These are phyloP conservation scores for Aegle marmelos DNA, from an alignment of 345 rosid genomes.

Conservation along the genomic window DNA sequence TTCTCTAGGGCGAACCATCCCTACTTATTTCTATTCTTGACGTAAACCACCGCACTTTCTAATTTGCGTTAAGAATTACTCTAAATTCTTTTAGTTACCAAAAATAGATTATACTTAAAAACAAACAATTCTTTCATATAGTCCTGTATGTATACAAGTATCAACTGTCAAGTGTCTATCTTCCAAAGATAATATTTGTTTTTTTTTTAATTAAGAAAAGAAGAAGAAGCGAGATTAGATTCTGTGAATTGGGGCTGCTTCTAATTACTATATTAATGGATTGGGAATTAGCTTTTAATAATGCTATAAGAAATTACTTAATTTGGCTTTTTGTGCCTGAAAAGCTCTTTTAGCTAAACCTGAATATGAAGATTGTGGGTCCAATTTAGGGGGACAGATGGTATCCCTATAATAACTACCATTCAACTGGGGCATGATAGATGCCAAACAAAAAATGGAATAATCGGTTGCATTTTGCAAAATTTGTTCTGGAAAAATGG, in stretches of 20 bases:
- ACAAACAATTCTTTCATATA: not conserved
- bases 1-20: too few relatives aligned
- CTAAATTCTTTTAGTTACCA: not conserved
- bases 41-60: too few relatives aligned
- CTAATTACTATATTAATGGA: not conserved
- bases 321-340: not conserved
- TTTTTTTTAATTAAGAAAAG: not conserved
- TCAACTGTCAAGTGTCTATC: not conserved
- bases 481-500: not conserved
- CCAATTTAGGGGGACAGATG: constrained; percentile 36
- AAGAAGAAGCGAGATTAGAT: not conserved
- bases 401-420: constrained; percentile 36
- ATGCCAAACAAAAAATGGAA: not conserved
- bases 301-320: not conserved
- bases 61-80: too few relatives aligned
- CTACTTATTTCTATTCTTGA: too few relatives aligned
- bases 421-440: constrained; percentile 6
- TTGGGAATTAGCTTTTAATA: not conserved
- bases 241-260: not conserved
- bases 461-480: not conserved
- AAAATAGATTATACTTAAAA: not conserved
- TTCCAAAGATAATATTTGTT: not conserved
- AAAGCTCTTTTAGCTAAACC: not conserved
- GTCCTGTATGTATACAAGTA: not conserved
- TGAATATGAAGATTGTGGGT: constrained; percentile 17